These are phyloP conservation scores for Abelmoschus esculentus DNA, from an alignment of 345 rosid species.

Conservation along the genomic window DNA sequence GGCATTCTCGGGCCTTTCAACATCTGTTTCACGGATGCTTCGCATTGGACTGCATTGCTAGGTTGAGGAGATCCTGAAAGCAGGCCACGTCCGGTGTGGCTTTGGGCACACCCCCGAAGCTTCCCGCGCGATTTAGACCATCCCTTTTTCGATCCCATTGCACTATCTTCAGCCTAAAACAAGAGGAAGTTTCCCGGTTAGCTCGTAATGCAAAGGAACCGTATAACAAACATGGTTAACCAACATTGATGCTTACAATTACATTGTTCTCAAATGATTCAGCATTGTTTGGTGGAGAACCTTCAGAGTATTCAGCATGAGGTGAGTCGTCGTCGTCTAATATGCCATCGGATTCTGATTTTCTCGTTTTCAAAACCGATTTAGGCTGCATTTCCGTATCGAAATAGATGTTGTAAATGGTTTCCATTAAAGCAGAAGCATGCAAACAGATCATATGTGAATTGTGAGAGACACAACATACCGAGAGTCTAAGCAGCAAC, in stretches of 20 bases:
- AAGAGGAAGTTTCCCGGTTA: background rate
- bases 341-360: conserved; percentile 57
- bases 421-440: background rate
- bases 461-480: conserved; percentile 13
- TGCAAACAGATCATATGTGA: background rate
- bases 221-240: background rate
- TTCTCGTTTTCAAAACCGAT: conserved; percentile 74
- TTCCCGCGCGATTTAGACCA: conserved; percentile 70
- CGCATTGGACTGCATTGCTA: conserved; percentile 24
- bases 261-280: conserved; percentile 52
- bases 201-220: background rate
- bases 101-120: conserved; percentile 53
- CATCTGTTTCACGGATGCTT: conserved; percentile 37
- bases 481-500: conserved; percentile 83
- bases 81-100: conserved; percentile 50
- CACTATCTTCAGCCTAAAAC: conserved; percentile 27
- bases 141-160: conserved; percentile 39
- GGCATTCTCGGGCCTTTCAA: conserved; percentile 83
- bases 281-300: conserved; percentile 35
- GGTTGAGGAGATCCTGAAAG: conserved; percentile 37
- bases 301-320: conserved; percentile 37
- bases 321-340: conserved; percentile 50
- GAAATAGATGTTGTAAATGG: background rate
- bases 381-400: conserved; percentile 56
- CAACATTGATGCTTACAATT: conserved; percentile 27